phyloP scores from a whole-genome alignment of 345 rosid genomes.

The Carallia pectinifolia region DNA sequence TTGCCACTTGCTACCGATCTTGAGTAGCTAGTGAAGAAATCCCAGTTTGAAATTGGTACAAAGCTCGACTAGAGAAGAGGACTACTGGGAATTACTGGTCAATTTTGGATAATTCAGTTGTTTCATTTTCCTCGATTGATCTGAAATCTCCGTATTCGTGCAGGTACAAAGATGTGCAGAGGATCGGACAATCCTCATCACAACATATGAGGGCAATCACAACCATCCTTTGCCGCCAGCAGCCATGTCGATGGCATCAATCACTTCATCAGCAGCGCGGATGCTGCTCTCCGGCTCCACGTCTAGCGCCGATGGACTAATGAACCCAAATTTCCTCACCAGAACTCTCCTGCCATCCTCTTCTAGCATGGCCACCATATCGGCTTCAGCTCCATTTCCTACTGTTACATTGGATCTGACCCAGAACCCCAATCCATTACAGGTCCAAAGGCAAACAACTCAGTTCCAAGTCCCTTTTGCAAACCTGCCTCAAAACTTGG shows the following conservation, averaged over 20 bases:
- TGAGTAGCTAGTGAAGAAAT: too few species aligned
- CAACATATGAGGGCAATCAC: conserved; percentile 94
- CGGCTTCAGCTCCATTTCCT: conserved; percentile 97
- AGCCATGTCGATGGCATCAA: conserved; percentile 86
- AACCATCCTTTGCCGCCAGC: conserved; percentile 96
- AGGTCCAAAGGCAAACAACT: conserved; percentile 34
- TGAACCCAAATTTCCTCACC: conserved; percentile 70
- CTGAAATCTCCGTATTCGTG: not conserved
- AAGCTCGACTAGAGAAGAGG: too few species aligned
- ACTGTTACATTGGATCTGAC: conserved; percentile 90
- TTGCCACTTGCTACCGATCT: too few species aligned
- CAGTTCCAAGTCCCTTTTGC: conserved; percentile 50
- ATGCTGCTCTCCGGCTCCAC: conserved; percentile 83
- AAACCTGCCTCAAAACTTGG: conserved; percentile 26
- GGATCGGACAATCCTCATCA: conserved; percentile 67
- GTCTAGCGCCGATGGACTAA: conserved; percentile 70
- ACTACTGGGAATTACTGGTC: too few species aligned
- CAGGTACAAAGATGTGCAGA: conserved; percentile 99
- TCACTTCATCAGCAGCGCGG: conserved; percentile 83
- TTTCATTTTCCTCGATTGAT: not conserved
- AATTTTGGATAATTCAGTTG: too few species aligned
- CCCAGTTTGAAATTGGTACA: too few species aligned
- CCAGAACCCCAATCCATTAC: conserved; percentile 44
- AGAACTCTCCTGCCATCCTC: conserved; percentile 79
- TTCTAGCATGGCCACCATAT: conserved; percentile 91